These are phyloP conservation scores for Phytophthora melonis DNA, from an alignment of 352 stramenopile genomes.

Conservation along the genomic window DNA sequence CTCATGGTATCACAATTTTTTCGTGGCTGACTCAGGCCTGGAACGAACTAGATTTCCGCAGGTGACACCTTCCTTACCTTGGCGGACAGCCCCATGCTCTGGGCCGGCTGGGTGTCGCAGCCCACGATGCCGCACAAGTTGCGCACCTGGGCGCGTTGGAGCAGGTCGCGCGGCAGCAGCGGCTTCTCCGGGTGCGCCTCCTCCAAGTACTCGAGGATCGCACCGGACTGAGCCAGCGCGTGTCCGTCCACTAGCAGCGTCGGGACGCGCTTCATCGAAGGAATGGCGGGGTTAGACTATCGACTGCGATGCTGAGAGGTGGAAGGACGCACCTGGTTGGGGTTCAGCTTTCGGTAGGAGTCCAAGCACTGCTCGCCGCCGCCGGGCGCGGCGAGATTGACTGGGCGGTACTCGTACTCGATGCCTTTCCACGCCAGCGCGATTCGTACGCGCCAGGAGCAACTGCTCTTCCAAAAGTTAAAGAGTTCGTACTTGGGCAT, in stretches of 20 bases:
- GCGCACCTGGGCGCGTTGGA: conserved; percentile 77
- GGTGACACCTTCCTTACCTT: conserved; percentile 19
- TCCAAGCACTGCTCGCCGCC: conserved; percentile 65
- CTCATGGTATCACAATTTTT: conserved; percentile 6
- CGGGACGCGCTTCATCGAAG: conserved; percentile 62
- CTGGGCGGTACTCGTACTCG: conserved; percentile 76
- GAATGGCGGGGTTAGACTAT: conserved; percentile 2
- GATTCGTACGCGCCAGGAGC: conserved; percentile 91
- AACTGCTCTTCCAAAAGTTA: conserved; percentile 90
- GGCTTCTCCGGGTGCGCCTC: conserved; percentile 74
- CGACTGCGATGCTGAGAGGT: neutral
- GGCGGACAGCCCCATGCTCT: conserved; percentile 85
- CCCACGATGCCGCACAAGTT: conserved; percentile 92
- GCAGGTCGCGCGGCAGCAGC: conserved; percentile 75
- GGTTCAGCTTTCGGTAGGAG: conserved; percentile 69
- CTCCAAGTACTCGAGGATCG: conserved; percentile 95
- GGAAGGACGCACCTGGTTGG: conserved; percentile 59
- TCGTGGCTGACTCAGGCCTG: conserved; percentile 1
- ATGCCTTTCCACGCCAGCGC: conserved; percentile 90
- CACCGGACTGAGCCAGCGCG: conserved; percentile 82
- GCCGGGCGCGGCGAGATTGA: conserved; percentile 70
- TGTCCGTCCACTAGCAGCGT: conserved; percentile 84
- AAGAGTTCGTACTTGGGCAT: conserved; percentile 58
- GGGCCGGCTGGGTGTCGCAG: conserved; percentile 91
- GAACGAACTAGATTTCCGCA: conserved; percentile 26